Percentiles rank a stretch among this genome's conserved stretches.
phyloP scores from a whole-genome alignment of 2,329 filamentous ascomycete genomes.

The Ascochyta viciae-villosae region DNA sequence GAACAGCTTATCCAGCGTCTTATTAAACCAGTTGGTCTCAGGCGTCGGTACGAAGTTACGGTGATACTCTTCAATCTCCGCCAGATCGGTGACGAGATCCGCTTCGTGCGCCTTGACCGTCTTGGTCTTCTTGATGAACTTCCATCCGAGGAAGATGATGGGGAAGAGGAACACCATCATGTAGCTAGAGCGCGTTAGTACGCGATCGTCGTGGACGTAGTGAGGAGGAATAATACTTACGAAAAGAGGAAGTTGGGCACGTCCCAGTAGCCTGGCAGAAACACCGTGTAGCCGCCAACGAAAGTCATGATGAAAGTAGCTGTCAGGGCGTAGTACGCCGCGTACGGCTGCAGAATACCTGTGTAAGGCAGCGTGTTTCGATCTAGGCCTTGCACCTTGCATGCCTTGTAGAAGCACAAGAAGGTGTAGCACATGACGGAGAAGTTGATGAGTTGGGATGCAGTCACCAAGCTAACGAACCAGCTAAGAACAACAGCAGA shows the following conservation, averaged over 20 bases:
- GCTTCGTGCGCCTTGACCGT: slow-evolving; percentile 64
- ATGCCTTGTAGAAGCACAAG: slow-evolving; percentile 73
- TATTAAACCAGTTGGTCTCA: slow-evolving; percentile 55
- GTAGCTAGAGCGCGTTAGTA: slow-evolving; percentile 56
- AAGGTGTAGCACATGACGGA: slow-evolving; percentile 71
- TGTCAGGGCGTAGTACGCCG: slow-evolving; percentile 70
- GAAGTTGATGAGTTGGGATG: slow-evolving; percentile 64
- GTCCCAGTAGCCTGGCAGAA: slow-evolving; percentile 72
- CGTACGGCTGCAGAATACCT: slow-evolving; percentile 73
- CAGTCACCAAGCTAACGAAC: slow-evolving; percentile 77
- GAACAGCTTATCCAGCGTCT: slow-evolving; percentile 55
- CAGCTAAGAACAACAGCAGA: slow-evolving; percentile 74
- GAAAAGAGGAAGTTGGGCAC: slow-evolving; percentile 76
- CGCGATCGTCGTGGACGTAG: slow-evolving; percentile 4
- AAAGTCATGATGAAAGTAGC: slow-evolving; percentile 75
- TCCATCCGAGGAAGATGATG: slow-evolving; percentile 73
- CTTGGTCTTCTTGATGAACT: slow-evolving; percentile 70
- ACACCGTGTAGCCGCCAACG: slow-evolving; percentile 78
- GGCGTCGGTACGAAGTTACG: slow-evolving; percentile 63
- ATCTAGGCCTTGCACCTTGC: slow-evolving; percentile 72
- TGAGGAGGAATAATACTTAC: slow-evolving; percentile 48
- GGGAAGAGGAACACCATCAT: slow-evolving; percentile 77
- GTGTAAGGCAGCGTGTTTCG: slow-evolving; percentile 74
- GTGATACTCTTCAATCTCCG: slow-evolving; percentile 73
- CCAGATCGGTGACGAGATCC: slow-evolving; percentile 68